phyloP scores from a whole-genome alignment of 2,329 filamentous ascomycete genomes.

The Zymoseptoria passerinii region DNA sequence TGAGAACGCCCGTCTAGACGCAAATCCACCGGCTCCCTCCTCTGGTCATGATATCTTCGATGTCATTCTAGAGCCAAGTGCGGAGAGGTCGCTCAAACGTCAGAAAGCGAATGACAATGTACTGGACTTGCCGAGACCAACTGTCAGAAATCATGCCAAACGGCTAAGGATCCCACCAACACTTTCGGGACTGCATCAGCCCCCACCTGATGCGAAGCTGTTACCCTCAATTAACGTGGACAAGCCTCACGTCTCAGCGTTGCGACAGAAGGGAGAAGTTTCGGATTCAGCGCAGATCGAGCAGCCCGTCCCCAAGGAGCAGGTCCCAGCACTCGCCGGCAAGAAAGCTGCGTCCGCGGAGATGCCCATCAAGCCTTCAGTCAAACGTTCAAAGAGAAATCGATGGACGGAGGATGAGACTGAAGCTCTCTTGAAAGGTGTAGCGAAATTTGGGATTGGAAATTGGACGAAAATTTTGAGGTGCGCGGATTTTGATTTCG shows the following conservation, averaged over 20 bases:
- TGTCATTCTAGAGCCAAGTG: constrained; percentile 23
- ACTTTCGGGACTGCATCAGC: constrained; percentile 55
- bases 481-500: constrained; percentile 49
- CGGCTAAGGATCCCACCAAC: constrained; percentile 39
- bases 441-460: constrained; percentile 53
- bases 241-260: constrained; percentile 10
- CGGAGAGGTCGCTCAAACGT: constrained; percentile 25
- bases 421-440: constrained; percentile 48
- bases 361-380: constrained; percentile 28
- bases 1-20: constrained; percentile 20
- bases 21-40: constrained; percentile 1
- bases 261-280: neutral
- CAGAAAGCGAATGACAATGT: constrained; percentile 14
- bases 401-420: constrained; percentile 58
- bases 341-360: constrained; percentile 22
- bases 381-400: constrained; percentile 31
- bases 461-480: constrained; percentile 57
- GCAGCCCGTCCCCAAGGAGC: neutral
- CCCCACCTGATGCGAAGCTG: constrained; percentile 52
- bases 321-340: constrained; percentile 1
- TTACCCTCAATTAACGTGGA: constrained; percentile 48
- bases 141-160: constrained; percentile 22
- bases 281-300: neutral
- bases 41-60: constrained; percentile 23
- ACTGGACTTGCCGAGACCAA: constrained; percentile 32